Conservation (phyloP, 495 filamentous ascomycete species). For the Aspergillus leporis region DNA sequence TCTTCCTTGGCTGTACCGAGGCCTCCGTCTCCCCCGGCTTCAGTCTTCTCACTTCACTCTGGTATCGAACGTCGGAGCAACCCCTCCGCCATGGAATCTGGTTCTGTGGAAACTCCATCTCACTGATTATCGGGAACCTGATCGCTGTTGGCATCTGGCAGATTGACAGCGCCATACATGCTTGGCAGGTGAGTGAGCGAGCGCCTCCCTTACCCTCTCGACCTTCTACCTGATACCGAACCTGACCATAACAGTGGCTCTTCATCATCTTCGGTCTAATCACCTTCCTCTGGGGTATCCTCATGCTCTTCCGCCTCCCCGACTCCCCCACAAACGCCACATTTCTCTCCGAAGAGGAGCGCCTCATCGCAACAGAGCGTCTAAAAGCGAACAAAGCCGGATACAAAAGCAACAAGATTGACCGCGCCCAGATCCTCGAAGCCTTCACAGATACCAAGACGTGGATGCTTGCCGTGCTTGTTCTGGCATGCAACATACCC, state of each 20-base stretch:
- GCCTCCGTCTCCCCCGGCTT: conserved; percentile 37
- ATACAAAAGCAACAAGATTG: conserved; percentile 50
- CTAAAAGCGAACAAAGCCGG: conserved; percentile 32
- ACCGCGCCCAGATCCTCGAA: conserved; percentile 48
- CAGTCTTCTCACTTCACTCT: conserved; percentile 34
- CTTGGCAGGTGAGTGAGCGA: too few relatives aligned
- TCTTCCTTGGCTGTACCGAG: conserved; percentile 52
- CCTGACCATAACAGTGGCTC: conserved; percentile 6
- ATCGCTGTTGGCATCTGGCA: conserved; percentile 28
- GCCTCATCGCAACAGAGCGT: conserved; percentile 26
- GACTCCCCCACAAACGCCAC: conserved; percentile 18
- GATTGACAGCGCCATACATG: neutral
- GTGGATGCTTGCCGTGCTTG: conserved; percentile 21
- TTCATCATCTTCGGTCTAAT: conserved; percentile 17
- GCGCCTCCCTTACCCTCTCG: neutral
- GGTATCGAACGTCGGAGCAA: conserved; percentile 50
- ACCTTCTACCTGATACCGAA: neutral
- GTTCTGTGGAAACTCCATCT: conserved; percentile 37
- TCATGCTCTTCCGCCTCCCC: conserved; percentile 11
- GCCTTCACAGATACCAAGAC: conserved; percentile 43
- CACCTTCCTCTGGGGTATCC: conserved; percentile 13
- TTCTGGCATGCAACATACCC: conserved; percentile 17
- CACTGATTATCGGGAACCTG: conserved; percentile 25
- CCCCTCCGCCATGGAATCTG: conserved; percentile 53
- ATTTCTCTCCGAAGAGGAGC: conserved; percentile 31